These are phyloP conservation scores for Hericium alpestre DNA, from an alignment of 768 basidiomycete species.

Conservation along the genomic window DNA sequence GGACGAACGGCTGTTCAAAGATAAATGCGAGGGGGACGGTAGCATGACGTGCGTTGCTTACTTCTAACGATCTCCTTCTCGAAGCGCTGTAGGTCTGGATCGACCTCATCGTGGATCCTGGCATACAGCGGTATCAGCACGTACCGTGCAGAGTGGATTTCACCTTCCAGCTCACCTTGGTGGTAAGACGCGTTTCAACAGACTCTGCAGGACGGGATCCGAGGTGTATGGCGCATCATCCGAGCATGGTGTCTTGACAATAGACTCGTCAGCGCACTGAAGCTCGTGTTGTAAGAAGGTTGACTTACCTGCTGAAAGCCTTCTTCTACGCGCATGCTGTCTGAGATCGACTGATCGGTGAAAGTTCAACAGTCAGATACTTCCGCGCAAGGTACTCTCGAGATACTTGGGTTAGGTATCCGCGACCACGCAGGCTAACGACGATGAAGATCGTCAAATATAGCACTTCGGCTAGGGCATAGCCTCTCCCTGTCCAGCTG, in stretches of 20 bases:
- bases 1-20: constrained; percentile 38
- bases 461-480: no score
- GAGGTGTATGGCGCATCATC: constrained; percentile 51
- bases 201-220: constrained; percentile 50
- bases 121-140: not conserved
- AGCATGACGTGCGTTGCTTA: constrained; percentile 17
- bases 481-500: no score
- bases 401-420: not conserved
- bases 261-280: not conserved
- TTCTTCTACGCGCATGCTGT: constrained; percentile 49
- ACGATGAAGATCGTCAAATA: no score
- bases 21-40: not conserved
- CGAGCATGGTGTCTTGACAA: constrained; percentile 35
- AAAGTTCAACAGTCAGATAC: not conserved
- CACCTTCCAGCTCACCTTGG: constrained; percentile 21
- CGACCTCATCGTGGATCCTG: constrained; percentile 40
- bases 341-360: not conserved
- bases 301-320: constrained; percentile 50
- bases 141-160: not conserved
- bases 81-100: constrained; percentile 48
- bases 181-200: constrained; percentile 52
- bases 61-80: constrained; percentile 46
- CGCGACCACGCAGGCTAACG: no score
- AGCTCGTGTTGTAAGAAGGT: not conserved
- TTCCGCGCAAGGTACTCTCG: not conserved